Base-by-base conservation (phyloP, 2,329 filamentous ascomycete genomes). In the Talaromyces sp. region DNA sequence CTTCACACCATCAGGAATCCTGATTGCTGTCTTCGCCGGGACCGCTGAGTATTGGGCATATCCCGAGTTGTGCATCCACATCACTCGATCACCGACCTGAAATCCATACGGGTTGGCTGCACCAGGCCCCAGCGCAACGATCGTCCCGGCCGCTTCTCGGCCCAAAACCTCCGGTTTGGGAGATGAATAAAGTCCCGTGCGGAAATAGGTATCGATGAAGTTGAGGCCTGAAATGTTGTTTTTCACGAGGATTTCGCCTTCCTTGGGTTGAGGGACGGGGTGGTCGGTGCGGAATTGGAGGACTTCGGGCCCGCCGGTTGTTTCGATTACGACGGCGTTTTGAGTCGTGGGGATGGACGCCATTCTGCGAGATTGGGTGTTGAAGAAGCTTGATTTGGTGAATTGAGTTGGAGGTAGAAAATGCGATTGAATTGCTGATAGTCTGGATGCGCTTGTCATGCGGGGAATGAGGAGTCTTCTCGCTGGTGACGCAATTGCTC, bases 121-220 rank as follows among this genome's bases (percentile, higher is more conserved):
- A 22, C 83, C 84, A 14, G 83, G 77, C 22, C 87, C 87, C 2
- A 86, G 73, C 33, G 88, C 82, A 47, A 88, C 87, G 68, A 97
- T 80, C 47, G 84, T 87, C 67, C 93, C 93, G 65, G 87, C 85
- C 66, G 84, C 91, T 81, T 97, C 93, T 71, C 90, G 89, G 67
- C 93, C 93, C 22, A 94, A 88, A 60, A 89, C 88, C 71, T 90
- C 85, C 4, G 93, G 93, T 71, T 90, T 87, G 1, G 80, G 75
- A 0, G 90, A 84, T 1, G 88, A 81, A 82, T 97, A 97, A 60
- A 96, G 85, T 11, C 93, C 93, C 13, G 85, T 87, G 75, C 93
- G 92, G 85, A 93, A 96, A 80, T 97, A 96, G 45, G 86, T 96
- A 78, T 97, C 93, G 10, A 97, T 96, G 79, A 86, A 97, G 79